Evolutionary conservation across 179 eudicot species (phyloP).

Genomic region (Spinacia oleracea): DNA sequence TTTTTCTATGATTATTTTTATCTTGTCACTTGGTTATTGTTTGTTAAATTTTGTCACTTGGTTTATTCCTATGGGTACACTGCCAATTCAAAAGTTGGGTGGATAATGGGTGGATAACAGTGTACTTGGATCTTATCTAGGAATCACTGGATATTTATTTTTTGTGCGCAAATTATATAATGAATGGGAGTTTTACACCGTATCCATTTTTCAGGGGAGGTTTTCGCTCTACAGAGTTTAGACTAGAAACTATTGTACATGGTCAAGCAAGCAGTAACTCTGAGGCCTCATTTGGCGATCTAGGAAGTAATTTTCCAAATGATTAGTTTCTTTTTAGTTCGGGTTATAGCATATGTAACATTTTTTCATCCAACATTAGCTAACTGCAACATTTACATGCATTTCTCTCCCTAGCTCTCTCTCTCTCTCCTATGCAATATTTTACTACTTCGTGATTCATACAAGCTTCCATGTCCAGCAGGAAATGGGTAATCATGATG

Average conservation of each 20-base stretch:
- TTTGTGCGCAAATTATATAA: background rate
- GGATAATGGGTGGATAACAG: too few species aligned
- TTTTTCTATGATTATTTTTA: background rate
- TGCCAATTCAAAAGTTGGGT: background rate
- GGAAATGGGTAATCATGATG: background rate
- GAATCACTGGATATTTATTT: background rate
- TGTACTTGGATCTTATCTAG: background rate
- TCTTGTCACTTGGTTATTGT: too few species aligned
- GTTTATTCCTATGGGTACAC: too few species aligned
- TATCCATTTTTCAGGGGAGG: slow-evolving; percentile 61
- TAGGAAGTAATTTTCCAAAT: slow-evolving; percentile 41
- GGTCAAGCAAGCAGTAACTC: slow-evolving; percentile 64
- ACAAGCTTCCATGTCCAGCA: background rate
- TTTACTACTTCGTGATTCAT: background rate
- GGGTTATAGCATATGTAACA: background rate
- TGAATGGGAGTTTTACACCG: slow-evolving; percentile 11
- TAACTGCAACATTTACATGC: background rate
- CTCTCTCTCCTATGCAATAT: background rate
- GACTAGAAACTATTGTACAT: slow-evolving; percentile 58
- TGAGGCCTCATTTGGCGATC: slow-evolving; percentile 45
- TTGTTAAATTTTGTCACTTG: too few species aligned
- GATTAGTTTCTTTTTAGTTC: slow-evolving; percentile 29
- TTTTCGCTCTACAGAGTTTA: slow-evolving; percentile 54
- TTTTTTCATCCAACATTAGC: background rate
- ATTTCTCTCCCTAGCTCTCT: background rate